These are phyloP conservation scores for Gigaspora rosea DNA, from an alignment of 192 early-diverging fungal genomes.

Conservation along the genomic window DNA sequence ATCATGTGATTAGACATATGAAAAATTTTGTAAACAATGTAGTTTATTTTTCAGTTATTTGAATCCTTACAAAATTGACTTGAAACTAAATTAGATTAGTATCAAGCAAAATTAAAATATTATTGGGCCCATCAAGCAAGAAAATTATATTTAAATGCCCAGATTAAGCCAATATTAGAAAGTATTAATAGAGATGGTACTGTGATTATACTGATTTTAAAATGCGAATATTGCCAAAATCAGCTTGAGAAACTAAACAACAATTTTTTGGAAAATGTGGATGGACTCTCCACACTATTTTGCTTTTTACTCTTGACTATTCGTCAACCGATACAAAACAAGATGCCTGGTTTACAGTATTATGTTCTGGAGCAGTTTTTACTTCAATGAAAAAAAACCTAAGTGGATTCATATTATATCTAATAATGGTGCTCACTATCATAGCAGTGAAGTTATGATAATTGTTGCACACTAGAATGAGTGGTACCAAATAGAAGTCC, in stretches of 20 bases:
- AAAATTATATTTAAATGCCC: conserved; percentile 4
- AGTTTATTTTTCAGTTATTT: neutral
- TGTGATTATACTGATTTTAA: conserved; percentile 2
- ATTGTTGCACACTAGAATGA: neutral
- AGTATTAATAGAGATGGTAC: neutral
- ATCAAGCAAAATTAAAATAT: neutral
- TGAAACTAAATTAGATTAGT: neutral
- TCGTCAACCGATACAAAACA: neutral
- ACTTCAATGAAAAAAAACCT: conserved; percentile 7
- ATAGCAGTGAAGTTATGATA: neutral
- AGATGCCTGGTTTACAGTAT: neutral
- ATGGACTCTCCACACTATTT: neutral
- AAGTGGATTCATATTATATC: neutral
- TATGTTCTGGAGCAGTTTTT: neutral
- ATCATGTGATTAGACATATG: neutral
- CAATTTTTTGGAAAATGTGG: conserved; percentile 6
- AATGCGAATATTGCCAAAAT: neutral
- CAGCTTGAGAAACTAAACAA: neutral
- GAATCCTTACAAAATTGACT: neutral
- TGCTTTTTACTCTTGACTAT: conserved; percentile 3
- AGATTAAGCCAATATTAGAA: neutral
- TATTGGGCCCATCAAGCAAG: neutral
- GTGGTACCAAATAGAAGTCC: neutral
- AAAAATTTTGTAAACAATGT: neutral
- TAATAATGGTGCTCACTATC: conserved; percentile 4